Conservation (phyloP, 1,284 basidiomycete genomes). For the Malassezia globosa region DNA sequence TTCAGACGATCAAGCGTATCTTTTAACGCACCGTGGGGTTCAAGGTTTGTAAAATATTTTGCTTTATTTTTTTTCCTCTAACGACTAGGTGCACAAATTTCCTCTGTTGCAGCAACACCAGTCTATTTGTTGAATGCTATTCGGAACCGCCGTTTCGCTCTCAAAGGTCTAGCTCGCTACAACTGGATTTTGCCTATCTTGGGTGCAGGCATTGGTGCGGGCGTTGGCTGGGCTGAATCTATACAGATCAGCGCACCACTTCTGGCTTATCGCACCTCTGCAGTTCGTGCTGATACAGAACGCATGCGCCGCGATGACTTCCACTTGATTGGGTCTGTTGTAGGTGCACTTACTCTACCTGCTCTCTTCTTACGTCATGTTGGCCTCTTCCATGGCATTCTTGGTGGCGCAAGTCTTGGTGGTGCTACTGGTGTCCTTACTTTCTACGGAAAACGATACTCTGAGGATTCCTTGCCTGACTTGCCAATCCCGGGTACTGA, state of each 20-base stretch:
- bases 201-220: slow-evolving; percentile 21
- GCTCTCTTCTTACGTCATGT: slow-evolving; percentile 34
- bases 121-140: slow-evolving; percentile 26
- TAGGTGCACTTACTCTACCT: slow-evolving; percentile 34
- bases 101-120: slow-evolving; percentile 34
- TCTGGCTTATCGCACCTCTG: slow-evolving; percentile 14
- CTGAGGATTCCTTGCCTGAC: neutral
- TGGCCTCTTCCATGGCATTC: slow-evolving; percentile 37
- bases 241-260: slow-evolving; percentile 17
- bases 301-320: slow-evolving; percentile 33
- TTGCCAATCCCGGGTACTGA: slow-evolving; percentile 9
- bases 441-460: slow-evolving; percentile 15
- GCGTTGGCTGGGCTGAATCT: slow-evolving; percentile 22
- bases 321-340: slow-evolving; percentile 35
- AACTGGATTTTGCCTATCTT: slow-evolving; percentile 30
- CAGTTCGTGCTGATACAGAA: slow-evolving; percentile 17
- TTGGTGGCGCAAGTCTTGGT: slow-evolving; percentile 39
- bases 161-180: slow-evolving; percentile 25
- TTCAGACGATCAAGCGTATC: slow-evolving; percentile 12
- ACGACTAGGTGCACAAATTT: slow-evolving; percentile 24
- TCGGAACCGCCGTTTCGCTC: slow-evolving; percentile 24
- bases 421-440: slow-evolving; percentile 29
- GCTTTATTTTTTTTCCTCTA: neutral
- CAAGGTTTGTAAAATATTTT: slow-evolving; percentile 10
- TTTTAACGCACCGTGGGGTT: slow-evolving; percentile 10